A percentile compares a stretch with the other conserved stretches of the same genome.
These are phyloP conservation scores for Chaetoscypha palmicola DNA, from an alignment of 2,329 filamentous ascomycete species.

Conservation along the genomic window DNA sequence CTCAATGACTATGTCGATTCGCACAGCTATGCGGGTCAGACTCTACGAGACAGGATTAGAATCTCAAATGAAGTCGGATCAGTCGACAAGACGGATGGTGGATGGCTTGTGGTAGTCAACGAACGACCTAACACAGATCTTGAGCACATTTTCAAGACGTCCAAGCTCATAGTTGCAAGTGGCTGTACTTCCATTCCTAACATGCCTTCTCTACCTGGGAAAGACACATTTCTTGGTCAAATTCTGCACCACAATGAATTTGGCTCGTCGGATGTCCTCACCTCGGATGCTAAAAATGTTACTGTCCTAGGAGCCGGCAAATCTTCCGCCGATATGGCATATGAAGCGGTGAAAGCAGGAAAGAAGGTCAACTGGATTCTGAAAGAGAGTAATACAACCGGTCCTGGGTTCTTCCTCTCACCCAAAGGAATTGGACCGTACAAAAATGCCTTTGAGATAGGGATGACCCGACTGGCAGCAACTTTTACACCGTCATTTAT, in stretches of 20 bases:
- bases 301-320: conserved; percentile 33
- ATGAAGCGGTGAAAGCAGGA: conserved; percentile 30
- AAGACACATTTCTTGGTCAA: conserved; percentile 25
- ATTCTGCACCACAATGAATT: conserved; percentile 32
- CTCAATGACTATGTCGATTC: conserved; percentile 23
- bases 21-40: conserved; percentile 3
- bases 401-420: conserved; percentile 28
- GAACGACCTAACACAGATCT: not conserved
- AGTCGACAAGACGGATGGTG: not conserved
- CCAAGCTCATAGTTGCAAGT: conserved; percentile 11
- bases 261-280: conserved; percentile 27
- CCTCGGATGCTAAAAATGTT: conserved; percentile 22
- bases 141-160: not conserved
- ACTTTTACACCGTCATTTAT: conserved; percentile 12
- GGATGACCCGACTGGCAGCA: conserved; percentile 9
- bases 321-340: conserved; percentile 35
- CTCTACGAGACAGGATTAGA: conserved; percentile 21
- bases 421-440: conserved; percentile 25
- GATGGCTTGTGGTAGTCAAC: not conserved
- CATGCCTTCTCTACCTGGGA: conserved; percentile 28
- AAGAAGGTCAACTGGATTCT: conserved; percentile 33
- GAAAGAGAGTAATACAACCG: conserved; percentile 27
- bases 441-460: conserved; percentile 23
- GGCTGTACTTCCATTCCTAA: conserved; percentile 20
- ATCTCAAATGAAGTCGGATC: conserved; percentile 18